Evolutionary conservation across 139 green algal genomes (phyloP), one percentile per base, ranked within the genome.

Genomic region (Coelastrella sp.): DNA sequence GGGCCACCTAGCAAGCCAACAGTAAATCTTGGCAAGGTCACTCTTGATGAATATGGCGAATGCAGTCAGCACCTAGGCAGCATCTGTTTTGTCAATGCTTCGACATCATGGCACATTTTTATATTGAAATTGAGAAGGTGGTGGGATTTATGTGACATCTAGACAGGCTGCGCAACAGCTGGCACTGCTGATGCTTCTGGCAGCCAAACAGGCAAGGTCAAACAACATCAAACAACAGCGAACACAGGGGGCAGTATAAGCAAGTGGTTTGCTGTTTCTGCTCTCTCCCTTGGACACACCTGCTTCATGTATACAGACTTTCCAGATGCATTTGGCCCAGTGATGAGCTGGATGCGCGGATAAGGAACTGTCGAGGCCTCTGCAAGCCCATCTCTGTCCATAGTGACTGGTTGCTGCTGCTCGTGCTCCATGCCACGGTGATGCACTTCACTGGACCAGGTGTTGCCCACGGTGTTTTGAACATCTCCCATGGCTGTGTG

Each of bases 271-370:
- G 60, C 60, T 32, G 60, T 32, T 69, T 32, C n/a, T 69, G 60
- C 60, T 69, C n/a, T n/a, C n/a, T n/a, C n/a, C n/a, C n/a, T n/a
- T n/a, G n/a, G n/a, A n/a, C n/a, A n/a, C 68, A 80, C 80, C 80
- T 86, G 80, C 79, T 97, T 96, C n/a, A 89, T 90, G 73, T 98
- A 98, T 80, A 89, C 92, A 81, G 87, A 94, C 89, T 98, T 98
- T 48, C 95, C 95, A 75, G 84, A 93, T 32, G 90, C 90, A 78
- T 97, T 98, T 30, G 95, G 93, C 5, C 95, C 95, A 53, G 88
- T 94, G 21, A 94, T 89, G 21, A 94, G 50, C 43, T 92, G 87
- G 60, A 94, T 85, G 1, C 89, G 71, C 7, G 68, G 68, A 4
- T 37, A 68, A 4, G 45, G 64, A 63, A 57, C 66, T 57, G 45